These are phyloP conservation scores for Uncinocarpus reesii DNA, from an alignment of 2,329 filamentous ascomycete species.

Conservation along the genomic window DNA sequence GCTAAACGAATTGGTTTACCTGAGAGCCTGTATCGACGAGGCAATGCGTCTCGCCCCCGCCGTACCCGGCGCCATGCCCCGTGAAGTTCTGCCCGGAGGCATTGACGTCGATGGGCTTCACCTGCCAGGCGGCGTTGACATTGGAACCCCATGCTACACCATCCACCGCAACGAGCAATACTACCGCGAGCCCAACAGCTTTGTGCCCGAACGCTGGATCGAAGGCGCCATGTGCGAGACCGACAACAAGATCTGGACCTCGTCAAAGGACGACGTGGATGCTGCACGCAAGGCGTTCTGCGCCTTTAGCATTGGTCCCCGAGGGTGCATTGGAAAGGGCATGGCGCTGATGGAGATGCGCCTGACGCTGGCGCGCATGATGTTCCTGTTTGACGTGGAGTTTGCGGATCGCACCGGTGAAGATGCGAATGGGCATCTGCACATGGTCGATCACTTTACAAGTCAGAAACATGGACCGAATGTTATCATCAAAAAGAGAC, in stretches of 20 bases:
- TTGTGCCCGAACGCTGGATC: conserved; percentile 31
- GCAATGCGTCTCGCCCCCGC: conserved; percentile 28
- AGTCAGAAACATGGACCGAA: conserved; percentile 17
- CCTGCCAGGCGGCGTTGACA: conserved; percentile 25
- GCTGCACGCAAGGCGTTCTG: conserved; percentile 34
- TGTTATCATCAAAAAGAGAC: conserved; percentile 16
- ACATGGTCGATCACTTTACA: conserved; percentile 17
- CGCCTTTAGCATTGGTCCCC: conserved; percentile 34
- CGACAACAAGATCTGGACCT: conserved; percentile 17
- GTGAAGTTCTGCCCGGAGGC: conserved; percentile 25
- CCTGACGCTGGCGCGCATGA: conserved; percentile 31
- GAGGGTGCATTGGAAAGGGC: conserved; percentile 37
- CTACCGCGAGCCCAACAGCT: conserved; percentile 25
- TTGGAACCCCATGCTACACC: conserved; percentile 28
- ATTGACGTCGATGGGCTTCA: conserved; percentile 25
- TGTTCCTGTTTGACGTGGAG: conserved; percentile 34
- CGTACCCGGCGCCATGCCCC: conserved; percentile 21
- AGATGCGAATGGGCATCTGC: conserved; percentile 14
- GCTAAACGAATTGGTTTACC: conserved; percentile 31
- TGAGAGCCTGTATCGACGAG: conserved; percentile 37
- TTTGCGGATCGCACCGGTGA: conserved; percentile 15
- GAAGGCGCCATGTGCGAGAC: conserved; percentile 16
- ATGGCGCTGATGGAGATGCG: conserved; percentile 39
- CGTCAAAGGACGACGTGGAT: conserved; percentile 28
- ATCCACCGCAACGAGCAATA: conserved; percentile 28